phyloP scores from a whole-genome alignment of 345 rosid species.

The Boechera stricta region DNA sequence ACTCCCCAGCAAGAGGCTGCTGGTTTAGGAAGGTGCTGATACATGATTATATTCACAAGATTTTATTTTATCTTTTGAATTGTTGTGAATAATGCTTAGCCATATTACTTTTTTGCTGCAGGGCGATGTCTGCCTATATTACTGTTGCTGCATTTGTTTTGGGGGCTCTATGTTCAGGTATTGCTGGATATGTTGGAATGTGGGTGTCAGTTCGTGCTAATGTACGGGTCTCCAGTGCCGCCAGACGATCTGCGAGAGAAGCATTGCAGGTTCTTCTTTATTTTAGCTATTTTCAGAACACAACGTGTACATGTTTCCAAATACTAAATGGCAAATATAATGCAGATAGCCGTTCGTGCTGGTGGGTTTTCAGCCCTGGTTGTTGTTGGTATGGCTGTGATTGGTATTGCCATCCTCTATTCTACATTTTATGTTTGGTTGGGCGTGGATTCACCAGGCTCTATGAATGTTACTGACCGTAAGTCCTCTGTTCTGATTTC shows the following conservation, averaged over 20 bases:
- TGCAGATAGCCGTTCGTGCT: slow-evolving; percentile 93
- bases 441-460: slow-evolving; percentile 85
- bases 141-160: slow-evolving; percentile 94
- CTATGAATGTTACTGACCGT: slow-evolving; percentile 93
- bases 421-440: slow-evolving; percentile 90
- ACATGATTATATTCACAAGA: slow-evolving; percentile 30
- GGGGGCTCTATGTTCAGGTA: slow-evolving; percentile 95
- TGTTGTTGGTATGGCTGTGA: slow-evolving; percentile 99
- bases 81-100: slow-evolving; percentile 33
- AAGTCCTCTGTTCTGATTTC: slow-evolving; percentile 50
- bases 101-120: slow-evolving; percentile 48
- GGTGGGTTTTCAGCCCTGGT: slow-evolving; percentile 98
- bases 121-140: slow-evolving; percentile 81
- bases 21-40: slow-evolving; percentile 86
- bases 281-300: slow-evolving; percentile 39
- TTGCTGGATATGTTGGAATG: slow-evolving; percentile 98
- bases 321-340: slow-evolving; percentile 42
- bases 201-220: slow-evolving; percentile 99
- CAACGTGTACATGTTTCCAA: slow-evolving; percentile 13
- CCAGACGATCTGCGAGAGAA: slow-evolving; percentile 98
- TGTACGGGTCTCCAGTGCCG: slow-evolving; percentile 98
- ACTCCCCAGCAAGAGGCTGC: slow-evolving; percentile 98
- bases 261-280: slow-evolving; percentile 83
- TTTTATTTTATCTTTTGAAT: slow-evolving; percentile 2
- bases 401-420: slow-evolving; percentile 94